Evolutionary conservation across 176 grass and related monocot species (phyloP).

Genomic region (Otatea glauca): DNA sequence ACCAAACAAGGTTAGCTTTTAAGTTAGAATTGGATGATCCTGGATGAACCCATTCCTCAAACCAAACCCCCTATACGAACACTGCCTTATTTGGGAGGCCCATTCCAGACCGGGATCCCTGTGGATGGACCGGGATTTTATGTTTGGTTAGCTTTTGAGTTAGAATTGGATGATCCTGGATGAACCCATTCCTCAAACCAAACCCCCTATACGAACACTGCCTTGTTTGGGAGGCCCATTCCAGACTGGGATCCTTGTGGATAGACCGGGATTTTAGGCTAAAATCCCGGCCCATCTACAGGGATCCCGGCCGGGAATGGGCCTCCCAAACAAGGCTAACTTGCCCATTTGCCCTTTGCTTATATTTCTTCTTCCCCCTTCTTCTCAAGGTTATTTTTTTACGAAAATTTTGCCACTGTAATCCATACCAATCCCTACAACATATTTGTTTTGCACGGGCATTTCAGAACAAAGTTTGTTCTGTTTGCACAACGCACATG

Average conservation of each 20-base stretch:
- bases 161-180: background rate
- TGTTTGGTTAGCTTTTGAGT: background rate
- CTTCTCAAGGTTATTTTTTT: background rate
- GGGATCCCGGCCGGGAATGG: too few relatives aligned
- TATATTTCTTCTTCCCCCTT: background rate
- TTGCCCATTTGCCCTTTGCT: background rate
- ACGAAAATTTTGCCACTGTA: background rate
- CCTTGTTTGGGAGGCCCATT: too few relatives aligned
- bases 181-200: background rate
- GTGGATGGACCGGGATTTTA: too few relatives aligned
- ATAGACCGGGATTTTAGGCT: too few relatives aligned
- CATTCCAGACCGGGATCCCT: too few relatives aligned
- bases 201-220: background rate
- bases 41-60: background rate
- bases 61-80: background rate
- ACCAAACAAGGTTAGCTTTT: background rate
- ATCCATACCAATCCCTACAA: background rate
- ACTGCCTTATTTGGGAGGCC: too few relatives aligned
- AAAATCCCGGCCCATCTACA: too few relatives aligned
- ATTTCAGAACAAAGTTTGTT: constrained; percentile 2
- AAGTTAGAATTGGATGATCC: background rate
- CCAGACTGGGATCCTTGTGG: too few relatives aligned
- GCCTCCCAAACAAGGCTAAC: too few relatives aligned
- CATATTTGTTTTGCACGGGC: background rate
- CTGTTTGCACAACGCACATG: background rate